Percentiles rank a stretch among this genome's conserved stretches.
These are phyloP conservation scores for Hydnum rufescens DNA, from an alignment of 768 basidiomycete species.

Conservation along the genomic window DNA sequence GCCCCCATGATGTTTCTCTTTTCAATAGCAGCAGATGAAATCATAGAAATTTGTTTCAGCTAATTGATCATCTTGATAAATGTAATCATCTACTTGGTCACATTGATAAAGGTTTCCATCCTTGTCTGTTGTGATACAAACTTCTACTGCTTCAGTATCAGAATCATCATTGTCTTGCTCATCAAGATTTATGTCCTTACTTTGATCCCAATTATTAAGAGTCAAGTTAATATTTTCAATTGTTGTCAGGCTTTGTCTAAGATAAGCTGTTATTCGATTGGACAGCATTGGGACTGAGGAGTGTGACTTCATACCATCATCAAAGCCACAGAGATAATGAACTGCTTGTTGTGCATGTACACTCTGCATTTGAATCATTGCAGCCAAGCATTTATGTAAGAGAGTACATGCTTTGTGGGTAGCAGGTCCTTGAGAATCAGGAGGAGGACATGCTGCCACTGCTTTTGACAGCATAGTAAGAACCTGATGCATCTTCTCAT, in stretches of 20 bases:
- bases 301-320: too few relatives aligned
- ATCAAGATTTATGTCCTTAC: not conserved
- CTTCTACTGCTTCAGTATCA: too few relatives aligned
- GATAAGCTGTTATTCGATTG: constrained; percentile 7
- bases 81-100: constrained; percentile 18
- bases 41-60: constrained; percentile 16
- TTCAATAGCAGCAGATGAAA: constrained; percentile 11
- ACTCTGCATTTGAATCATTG: constrained; percentile 17
- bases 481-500: too few relatives aligned
- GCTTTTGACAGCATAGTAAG: constrained; percentile 15
- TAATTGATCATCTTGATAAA: constrained; percentile 10
- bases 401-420: constrained; percentile 12
- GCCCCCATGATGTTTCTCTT: constrained; percentile 3
- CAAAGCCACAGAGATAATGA: constrained; percentile 15
- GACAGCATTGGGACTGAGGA: constrained; percentile 16
- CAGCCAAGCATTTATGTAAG: constrained; percentile 18
- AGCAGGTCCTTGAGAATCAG: not conserved
- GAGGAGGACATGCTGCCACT: constrained; percentile 8
- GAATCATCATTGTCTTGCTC: not conserved
- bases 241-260: not conserved
- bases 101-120: constrained; percentile 5
- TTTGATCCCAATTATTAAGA: not conserved
- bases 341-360: too few relatives aligned
- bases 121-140: too few relatives aligned
- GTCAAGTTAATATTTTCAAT: not conserved